These are phyloP conservation scores for Gaultheria prostrata DNA, from an alignment of 148 eudicot species.

Conservation along the genomic window DNA sequence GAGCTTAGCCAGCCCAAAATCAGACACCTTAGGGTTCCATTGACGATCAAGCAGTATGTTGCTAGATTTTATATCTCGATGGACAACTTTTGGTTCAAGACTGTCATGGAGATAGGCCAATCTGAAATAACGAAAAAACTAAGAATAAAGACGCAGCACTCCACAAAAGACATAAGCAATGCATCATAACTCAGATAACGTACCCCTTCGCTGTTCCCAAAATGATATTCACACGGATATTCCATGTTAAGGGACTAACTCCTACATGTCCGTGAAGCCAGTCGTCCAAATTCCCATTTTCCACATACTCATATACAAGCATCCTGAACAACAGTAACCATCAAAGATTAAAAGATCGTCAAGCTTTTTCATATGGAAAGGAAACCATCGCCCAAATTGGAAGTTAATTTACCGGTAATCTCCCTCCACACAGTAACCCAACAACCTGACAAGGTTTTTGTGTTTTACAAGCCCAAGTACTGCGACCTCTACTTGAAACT, in stretches of 20 bases:
- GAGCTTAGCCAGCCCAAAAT: constrained; percentile 92
- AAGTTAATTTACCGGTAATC: constrained; percentile 68
- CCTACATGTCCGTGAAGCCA: constrained; percentile 98
- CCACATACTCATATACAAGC: constrained; percentile 93
- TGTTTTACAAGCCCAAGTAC: constrained; percentile 96
- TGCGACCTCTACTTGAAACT: constrained; percentile 92
- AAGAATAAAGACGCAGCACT: constrained; percentile 12
- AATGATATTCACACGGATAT: constrained; percentile 72
- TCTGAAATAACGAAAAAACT: constrained; percentile 37
- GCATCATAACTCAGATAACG: not conserved
- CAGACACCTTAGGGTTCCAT: constrained; percentile 81
- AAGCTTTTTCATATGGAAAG: not conserved
- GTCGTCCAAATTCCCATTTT: constrained; percentile 86
- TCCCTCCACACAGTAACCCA: constrained; percentile 96
- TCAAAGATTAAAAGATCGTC: not conserved
- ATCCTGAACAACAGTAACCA: constrained; percentile 45
- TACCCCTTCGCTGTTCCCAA: constrained; percentile 93
- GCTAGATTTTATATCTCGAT: constrained; percentile 81
- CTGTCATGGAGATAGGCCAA: constrained; percentile 95
- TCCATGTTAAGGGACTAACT: constrained; percentile 90
- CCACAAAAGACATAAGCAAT: not conserved
- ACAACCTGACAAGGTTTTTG: constrained; percentile 87
- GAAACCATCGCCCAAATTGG: not conserved
- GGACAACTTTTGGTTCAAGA: constrained; percentile 95
- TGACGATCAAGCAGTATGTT: constrained; percentile 78